phyloP scores from a whole-genome alignment of 2,329 filamentous ascomycete genomes.

The Neonectria coccinea region DNA sequence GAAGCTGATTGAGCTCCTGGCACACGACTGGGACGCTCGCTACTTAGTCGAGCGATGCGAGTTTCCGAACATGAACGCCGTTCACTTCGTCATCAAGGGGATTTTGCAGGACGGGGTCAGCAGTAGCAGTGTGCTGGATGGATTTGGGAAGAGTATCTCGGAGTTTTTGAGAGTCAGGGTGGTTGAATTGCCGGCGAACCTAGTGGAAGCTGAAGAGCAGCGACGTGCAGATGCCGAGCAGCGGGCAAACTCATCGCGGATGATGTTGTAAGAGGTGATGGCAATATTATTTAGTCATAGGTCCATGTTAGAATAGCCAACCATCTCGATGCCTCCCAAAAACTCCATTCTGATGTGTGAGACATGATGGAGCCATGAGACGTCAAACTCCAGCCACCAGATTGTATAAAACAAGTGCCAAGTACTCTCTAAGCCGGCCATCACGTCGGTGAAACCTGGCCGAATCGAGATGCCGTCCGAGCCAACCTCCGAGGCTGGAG shows the following conservation, averaged over 20 bases:
- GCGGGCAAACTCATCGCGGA: neutral
- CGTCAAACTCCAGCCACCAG: neutral
- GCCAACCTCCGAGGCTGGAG: slow-evolving; percentile 1
- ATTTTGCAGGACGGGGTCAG: slow-evolving; percentile 59
- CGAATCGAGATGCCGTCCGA: neutral
- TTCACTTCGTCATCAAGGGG: slow-evolving; percentile 61
- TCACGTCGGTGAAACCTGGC: neutral
- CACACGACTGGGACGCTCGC: slow-evolving; percentile 55
- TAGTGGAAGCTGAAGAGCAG: slow-evolving; percentile 39
- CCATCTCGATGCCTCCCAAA: too few species aligned
- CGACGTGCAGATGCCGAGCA: slow-evolving; percentile 20
- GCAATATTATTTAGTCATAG: neutral
- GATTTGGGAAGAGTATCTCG: slow-evolving; percentile 64
- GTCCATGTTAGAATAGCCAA: neutral
- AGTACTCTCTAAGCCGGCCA: neutral
- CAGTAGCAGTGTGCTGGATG: slow-evolving; percentile 60
- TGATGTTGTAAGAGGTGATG: slow-evolving; percentile 8
- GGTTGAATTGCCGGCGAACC: slow-evolving; percentile 44
- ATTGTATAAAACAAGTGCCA: neutral
- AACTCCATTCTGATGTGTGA: too few species aligned
- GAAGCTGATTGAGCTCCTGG: slow-evolving; percentile 55
- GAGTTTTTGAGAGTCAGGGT: slow-evolving; percentile 57
- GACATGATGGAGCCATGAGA: neutral
- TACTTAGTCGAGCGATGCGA: slow-evolving; percentile 59
- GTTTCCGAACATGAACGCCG: slow-evolving; percentile 55